These are phyloP conservation scores for Ceraceosorus guamensis DNA, from an alignment of 1,284 basidiomycete genomes.

Conservation along the genomic window DNA sequence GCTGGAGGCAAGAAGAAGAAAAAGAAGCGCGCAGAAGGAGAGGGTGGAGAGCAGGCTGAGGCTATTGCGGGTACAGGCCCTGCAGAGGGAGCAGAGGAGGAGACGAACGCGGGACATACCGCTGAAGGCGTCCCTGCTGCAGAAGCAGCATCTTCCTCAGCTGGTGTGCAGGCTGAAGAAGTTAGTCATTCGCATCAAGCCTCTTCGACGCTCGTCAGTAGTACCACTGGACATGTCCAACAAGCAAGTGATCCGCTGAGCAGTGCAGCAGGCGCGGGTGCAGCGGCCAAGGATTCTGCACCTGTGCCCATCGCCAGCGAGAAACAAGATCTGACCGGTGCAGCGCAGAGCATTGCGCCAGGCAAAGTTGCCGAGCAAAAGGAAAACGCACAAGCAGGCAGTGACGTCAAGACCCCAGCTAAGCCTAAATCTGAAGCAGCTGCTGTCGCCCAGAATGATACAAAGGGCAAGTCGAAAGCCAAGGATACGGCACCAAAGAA, in stretches of 20 bases:
- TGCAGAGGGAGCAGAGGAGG: no score
- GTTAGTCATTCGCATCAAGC: constrained; percentile 16
- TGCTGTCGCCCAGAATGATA: neutral
- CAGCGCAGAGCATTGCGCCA: neutral
- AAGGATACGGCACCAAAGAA: constrained; percentile 1
- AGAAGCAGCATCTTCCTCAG: constrained; percentile 7
- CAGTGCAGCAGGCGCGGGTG: constrained; percentile 8
- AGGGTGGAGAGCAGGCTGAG: neutral
- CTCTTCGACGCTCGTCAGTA: constrained; percentile 15
- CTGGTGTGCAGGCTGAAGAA: neutral
- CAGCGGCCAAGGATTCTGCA: neutral
- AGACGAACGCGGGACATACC: constrained; percentile 17
- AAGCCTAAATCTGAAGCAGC: neutral
- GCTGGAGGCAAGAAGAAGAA: constrained; percentile 19
- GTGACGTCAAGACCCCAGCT: neutral
- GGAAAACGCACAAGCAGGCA: no score
- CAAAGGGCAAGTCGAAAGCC: no score
- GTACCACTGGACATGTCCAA: constrained; percentile 16
- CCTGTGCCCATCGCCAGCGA: constrained; percentile 3
- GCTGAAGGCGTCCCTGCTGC: constrained; percentile 1
- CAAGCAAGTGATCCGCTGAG: constrained; percentile 17
- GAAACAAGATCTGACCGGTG: neutral
- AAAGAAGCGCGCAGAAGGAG: constrained; percentile 13
- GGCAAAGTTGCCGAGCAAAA: neutral
- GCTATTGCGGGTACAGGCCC: no score